phyloP scores from a whole-genome alignment of 768 basidiomycete species.

The Lepiota brunneoincarnata region DNA sequence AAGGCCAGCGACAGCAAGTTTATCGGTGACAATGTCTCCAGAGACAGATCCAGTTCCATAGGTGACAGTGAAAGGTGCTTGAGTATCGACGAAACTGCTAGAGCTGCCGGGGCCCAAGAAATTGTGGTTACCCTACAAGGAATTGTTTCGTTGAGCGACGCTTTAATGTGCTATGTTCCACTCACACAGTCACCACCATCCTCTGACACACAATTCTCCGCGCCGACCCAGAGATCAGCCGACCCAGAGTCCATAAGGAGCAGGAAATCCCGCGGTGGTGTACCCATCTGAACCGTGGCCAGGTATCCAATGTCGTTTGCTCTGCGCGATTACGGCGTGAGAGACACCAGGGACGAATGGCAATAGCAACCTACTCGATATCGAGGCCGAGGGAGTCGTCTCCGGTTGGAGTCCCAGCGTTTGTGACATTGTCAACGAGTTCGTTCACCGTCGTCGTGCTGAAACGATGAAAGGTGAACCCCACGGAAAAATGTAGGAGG shows the following conservation, averaged over 20 bases:
- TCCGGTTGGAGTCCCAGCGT: slow-evolving; percentile 15
- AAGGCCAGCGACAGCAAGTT: slow-evolving; percentile 56
- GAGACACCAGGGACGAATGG: slow-evolving; percentile 26
- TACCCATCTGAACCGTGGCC: slow-evolving; percentile 33
- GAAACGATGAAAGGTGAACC: background rate
- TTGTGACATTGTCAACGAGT: slow-evolving; percentile 9
- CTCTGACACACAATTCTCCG: slow-evolving; percentile 39
- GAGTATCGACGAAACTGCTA: slow-evolving; percentile 50
- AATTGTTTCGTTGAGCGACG: background rate
- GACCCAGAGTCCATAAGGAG: slow-evolving; percentile 65
- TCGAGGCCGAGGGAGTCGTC: slow-evolving; percentile 47
- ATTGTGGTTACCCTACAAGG: slow-evolving; percentile 30
- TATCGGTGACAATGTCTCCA: slow-evolving; percentile 58
- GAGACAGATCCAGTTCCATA: slow-evolving; percentile 57
- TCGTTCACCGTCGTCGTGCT: background rate
- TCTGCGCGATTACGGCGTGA: background rate
- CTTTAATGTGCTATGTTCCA: background rate
- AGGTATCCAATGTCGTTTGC: slow-evolving; percentile 4
- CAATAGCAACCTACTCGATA: slow-evolving; percentile 45
- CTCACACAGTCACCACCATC: slow-evolving; percentile 30
- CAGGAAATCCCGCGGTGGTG: slow-evolving; percentile 43
- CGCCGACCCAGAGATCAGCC: slow-evolving; percentile 59
- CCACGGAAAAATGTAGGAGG: slow-evolving; percentile 6
- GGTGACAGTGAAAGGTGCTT: slow-evolving; percentile 43
- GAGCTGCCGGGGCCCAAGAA: slow-evolving; percentile 59